Conservation (phyloP, 257 asterid species). For the Fraxinus pennsylvanica region DNA sequence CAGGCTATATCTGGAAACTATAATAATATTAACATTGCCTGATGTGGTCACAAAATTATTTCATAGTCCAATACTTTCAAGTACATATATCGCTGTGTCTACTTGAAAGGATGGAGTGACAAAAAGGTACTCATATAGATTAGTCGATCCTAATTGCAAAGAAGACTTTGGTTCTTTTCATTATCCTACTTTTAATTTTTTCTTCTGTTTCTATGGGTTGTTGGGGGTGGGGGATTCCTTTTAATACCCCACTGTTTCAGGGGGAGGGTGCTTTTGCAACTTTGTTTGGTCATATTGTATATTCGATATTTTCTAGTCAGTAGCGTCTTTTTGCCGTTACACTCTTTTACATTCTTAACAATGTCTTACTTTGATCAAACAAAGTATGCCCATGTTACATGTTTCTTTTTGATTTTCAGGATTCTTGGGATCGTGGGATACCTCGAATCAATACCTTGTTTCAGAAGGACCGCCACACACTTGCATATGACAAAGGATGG, state of each 20-base stretch:
- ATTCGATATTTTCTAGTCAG: neutral
- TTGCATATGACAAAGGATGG: constrained; percentile 99
- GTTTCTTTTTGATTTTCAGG: constrained; percentile 46
- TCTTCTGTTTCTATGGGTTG: neutral
- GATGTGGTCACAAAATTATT: neutral
- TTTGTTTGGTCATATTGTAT: neutral
- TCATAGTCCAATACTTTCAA: neutral
- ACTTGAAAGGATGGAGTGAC: neutral
- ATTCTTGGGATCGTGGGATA: constrained; percentile 99
- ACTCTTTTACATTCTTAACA: too few relatives aligned
- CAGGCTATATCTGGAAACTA: neutral
- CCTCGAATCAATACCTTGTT: constrained; percentile 95
- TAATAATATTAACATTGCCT: neutral
- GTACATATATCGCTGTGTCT: neutral
- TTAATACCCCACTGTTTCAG: neutral
- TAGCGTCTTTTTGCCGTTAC: neutral
- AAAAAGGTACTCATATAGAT: neutral
- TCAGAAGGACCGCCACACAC: constrained; percentile 98
- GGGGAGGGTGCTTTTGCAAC: constrained; percentile 4
- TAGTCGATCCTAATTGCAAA: neutral
- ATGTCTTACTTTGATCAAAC: neutral
- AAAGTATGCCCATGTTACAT: neutral
- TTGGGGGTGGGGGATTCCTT: neutral
- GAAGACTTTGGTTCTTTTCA: neutral
- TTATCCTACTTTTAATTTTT: too few relatives aligned